These are phyloP conservation scores for Colletotrichum australisinense DNA, from an alignment of 2,329 filamentous ascomycete genomes.

Conservation along the genomic window DNA sequence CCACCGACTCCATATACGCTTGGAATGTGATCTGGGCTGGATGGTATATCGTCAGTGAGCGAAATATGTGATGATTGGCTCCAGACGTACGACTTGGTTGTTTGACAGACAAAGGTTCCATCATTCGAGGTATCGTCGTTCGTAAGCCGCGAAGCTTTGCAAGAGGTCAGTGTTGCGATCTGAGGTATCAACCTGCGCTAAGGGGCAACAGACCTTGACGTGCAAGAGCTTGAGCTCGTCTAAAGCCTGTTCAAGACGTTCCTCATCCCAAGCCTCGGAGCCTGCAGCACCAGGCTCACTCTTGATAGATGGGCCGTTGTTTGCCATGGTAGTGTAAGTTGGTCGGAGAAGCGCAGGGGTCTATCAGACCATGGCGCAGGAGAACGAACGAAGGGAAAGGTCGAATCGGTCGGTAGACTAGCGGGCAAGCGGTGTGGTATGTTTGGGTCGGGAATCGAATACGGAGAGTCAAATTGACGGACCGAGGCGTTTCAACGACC, in stretches of 20 bases:
- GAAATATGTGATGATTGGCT: background rate
- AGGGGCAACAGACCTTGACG: conserved; percentile 55
- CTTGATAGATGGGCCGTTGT: conserved; percentile 24
- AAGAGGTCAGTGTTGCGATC: conserved; percentile 20
- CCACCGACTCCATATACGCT: conserved; percentile 60
- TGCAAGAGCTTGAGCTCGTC: conserved; percentile 65
- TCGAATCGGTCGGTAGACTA: background rate
- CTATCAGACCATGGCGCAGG: conserved; percentile 2
- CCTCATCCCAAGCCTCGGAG: conserved; percentile 57
- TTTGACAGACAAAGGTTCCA: conserved; percentile 62
- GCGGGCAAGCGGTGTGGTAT: background rate
- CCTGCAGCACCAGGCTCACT: conserved; percentile 28
- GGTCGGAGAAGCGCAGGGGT: background rate
- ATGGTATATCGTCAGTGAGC: conserved; percentile 36
- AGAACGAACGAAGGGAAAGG: background rate
- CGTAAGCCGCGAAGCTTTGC: conserved; percentile 58
- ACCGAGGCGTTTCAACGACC: conserved; percentile 3
- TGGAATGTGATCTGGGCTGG: conserved; percentile 62
- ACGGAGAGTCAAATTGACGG: background rate
- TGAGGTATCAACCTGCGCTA: background rate
- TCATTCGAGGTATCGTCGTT: conserved; percentile 61
- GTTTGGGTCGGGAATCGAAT: background rate
- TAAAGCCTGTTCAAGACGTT: conserved; percentile 60
- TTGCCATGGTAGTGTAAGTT: conserved; percentile 26
- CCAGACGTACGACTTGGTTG: conserved; percentile 61